Evolutionary conservation across 129 eudicot species (phyloP).

Genomic region (Chrysanthemum makinoi): DNA sequence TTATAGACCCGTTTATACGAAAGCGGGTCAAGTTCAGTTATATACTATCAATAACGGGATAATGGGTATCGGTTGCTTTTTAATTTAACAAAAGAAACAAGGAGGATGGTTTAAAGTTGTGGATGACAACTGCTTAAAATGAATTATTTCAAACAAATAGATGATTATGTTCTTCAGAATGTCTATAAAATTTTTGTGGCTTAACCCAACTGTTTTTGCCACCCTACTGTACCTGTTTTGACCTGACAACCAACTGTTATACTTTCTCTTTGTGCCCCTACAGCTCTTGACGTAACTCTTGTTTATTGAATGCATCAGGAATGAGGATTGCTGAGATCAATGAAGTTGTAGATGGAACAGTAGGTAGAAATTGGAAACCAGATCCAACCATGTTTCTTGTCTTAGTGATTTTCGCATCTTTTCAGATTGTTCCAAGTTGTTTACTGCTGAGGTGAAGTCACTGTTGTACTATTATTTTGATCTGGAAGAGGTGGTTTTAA

Average conservation of each 20-base stretch:
- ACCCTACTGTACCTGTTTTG: background rate
- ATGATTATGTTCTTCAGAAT: background rate
- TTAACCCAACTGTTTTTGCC: background rate
- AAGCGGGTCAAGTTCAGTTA: no score
- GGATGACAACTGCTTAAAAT: background rate
- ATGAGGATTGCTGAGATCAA: slow-evolving; percentile 23
- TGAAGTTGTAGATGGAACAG: slow-evolving; percentile 24
- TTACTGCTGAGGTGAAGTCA: slow-evolving; percentile 14
- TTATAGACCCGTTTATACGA: background rate
- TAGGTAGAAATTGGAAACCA: slow-evolving; percentile 21
- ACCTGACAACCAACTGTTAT: background rate
- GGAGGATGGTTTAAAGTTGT: no score
- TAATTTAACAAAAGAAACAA: no score
- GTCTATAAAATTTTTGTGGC: background rate
- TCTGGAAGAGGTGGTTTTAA: slow-evolving; percentile 23
- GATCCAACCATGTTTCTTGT: slow-evolving; percentile 1
- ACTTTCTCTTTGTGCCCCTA: background rate
- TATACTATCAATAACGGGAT: no score
- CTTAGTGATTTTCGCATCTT: slow-evolving; percentile 12
- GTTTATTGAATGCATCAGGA: slow-evolving; percentile 22
- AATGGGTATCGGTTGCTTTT: background rate
- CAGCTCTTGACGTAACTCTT: background rate
- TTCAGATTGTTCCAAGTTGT: slow-evolving; percentile 12
- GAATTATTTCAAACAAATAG: background rate
- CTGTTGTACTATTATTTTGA: slow-evolving; percentile 30